Base-by-base conservation (phyloP, 768 basidiomycete genomes). In the Rhodosporidiobolus sp. region DNA sequence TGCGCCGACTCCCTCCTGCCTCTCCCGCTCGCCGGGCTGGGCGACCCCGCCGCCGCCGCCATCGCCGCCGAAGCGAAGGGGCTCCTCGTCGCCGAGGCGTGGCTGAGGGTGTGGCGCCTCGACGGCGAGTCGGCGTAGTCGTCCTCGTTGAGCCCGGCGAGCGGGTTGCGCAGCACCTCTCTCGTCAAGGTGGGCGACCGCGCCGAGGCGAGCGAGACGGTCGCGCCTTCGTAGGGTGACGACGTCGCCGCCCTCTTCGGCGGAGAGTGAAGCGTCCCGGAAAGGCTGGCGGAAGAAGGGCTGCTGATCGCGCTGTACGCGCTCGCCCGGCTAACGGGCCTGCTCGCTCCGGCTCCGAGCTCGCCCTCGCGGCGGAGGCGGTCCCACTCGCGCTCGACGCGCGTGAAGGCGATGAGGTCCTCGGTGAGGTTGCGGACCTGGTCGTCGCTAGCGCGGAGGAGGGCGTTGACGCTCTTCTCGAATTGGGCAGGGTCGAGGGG, bases 351-450 rank as follows among this genome's bases (percentile, higher is more conserved):
- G 5, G 12, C 24, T 45, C 11, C 28, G 26, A 10, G 32, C 46
- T 56, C 48, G 22, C 54, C 32, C 4, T 45, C 48, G n/a, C 65
- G 38, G 10, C 70, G 65, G 19, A 20, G 28, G 3, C 73, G 43
- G 24, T 67, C 71, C 30, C 72, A 54, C 49, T 74, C 73, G 9
- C 68, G 49, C 14, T 74, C 73, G 61, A 57, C 49, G 11, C 73
- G 60, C 4, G 60, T 66, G 50, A 74, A 50, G 14, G 68, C 68
- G 46, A 74, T 56, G 20, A 76, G 56, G 22, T 55, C 72, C 45
- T 76, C 76, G 3, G 63, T 65, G 19, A 76, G 60, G 38, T 34
- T 66, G 12, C 76, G 34, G 4, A 74, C 72, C 57, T 76, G 76
- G 35, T 76, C 76, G 63, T 76, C 76, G 48, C 69, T 71, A 38